Evolutionary conservation across 495 filamentous ascomycete species (phyloP), one percentile per base, ranked within the genome.

Genomic region (Trichoderma gamsii): DNA sequence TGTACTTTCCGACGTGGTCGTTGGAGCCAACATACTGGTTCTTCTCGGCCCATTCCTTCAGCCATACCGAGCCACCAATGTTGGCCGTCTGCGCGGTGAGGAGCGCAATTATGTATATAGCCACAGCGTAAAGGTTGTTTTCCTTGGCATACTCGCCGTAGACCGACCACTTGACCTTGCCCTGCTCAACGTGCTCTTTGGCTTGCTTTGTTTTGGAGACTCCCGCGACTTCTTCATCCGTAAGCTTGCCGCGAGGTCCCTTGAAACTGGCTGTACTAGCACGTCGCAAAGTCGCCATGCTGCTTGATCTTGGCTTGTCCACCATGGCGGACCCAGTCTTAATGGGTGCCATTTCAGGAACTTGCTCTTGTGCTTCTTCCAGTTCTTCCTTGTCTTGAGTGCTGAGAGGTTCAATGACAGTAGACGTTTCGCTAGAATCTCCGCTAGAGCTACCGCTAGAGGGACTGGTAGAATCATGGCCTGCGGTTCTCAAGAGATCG

Each of bases 131-230:
- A 7, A 97, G 76, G 73, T 98, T 97, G 80, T 91, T 97, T 21
- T 92, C 91, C 78, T 94, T 97, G 43, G 93, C 93, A 73, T 98
- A 97, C 77, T 94, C 92, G 41, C 77, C 78, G 69, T 96, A 96
- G 2, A 96, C 91, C 78, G 61, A 41, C 92, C 96, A 97, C 77
- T 97, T 97, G 68, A 99, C 96, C 75, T 97, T 97, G 63, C 96
- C 96, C 76, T 98, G 92, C 75, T 97, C 91, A 0, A 85, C 86
- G 66, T 87, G 86, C 76, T 99, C 96, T 75, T 96, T 93, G 18
- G 84, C 86, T 76, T 97, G 92, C 72, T 87, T 91, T 68, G 89
- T 91, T 81, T 90, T 97, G 27, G 65, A 46, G 69, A 85, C 74
- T 13, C 76, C 78, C 16, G 81, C 79, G 51, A 87, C 90, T 72